Conservation (phyloP, 352 stramenopile species). For the Phytophthora hibernalis region DNA sequence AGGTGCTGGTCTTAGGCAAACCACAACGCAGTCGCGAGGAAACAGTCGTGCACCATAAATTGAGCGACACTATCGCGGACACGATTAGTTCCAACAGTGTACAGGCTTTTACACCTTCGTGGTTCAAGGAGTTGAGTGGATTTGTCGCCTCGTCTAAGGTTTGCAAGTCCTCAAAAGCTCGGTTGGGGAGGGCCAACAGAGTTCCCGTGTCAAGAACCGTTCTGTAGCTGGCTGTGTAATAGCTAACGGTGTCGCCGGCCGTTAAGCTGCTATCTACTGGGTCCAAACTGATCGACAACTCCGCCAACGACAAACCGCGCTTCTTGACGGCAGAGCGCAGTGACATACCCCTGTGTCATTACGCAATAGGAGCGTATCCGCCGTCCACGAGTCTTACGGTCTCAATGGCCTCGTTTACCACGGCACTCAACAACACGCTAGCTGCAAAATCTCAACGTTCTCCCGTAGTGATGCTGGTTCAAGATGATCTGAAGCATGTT, state of each 20-base stretch:
- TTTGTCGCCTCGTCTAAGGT: constrained; percentile 6
- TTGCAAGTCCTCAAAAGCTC: constrained; percentile 13
- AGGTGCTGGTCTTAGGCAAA: not conserved
- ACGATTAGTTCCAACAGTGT: constrained; percentile 9
- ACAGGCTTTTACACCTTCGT: constrained; percentile 7
- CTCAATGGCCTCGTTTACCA: too few species aligned
- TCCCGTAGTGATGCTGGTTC: constrained; percentile 38
- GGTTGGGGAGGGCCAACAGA: not conserved
- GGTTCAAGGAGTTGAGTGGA: constrained; percentile 17
- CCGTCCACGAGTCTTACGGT: too few species aligned
- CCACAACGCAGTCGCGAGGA: not conserved
- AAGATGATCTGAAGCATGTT: constrained; percentile 38
- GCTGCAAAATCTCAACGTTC: constrained; percentile 22
- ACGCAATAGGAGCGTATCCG: too few species aligned
- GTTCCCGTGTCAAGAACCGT: constrained; percentile 11
- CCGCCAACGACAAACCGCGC: not conserved
- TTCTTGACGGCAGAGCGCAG: too few species aligned
- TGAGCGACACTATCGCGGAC: constrained; percentile 5
- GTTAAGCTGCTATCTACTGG: not conserved
- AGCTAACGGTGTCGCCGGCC: constrained; percentile 1
- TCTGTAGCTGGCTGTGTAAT: constrained; percentile 27
- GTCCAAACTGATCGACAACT: constrained; percentile 14
- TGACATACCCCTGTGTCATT: too few species aligned
- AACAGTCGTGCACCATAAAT: constrained; percentile 26
- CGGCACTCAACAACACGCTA: constrained; percentile 5